These are phyloP conservation scores for Stemphylium vesicarium DNA, from an alignment of 2,329 filamentous ascomycete species.

Conservation along the genomic window DNA sequence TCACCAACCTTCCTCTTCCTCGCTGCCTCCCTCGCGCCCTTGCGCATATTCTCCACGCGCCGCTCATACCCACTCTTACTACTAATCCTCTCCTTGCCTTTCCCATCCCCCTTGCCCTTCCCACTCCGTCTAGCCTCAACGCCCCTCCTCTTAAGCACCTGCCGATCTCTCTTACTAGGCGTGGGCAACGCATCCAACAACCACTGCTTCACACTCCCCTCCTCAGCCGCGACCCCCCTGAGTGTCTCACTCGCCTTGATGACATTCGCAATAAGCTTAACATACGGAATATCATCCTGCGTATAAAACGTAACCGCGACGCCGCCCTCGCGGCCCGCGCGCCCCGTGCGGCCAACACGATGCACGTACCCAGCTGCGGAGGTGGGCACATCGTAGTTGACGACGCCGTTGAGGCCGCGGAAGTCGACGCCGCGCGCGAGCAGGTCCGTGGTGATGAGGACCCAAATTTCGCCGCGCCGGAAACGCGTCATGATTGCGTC, in stretches of 20 bases:
- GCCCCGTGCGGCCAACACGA: conserved; percentile 86
- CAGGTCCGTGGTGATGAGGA: conserved; percentile 94
- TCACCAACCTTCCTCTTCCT: conserved; percentile 30
- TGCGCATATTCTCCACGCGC: conserved; percentile 69
- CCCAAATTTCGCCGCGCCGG: conserved; percentile 91
- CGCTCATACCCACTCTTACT: conserved; percentile 80
- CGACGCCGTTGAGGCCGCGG: conserved; percentile 90
- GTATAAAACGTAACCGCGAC: conserved; percentile 95
- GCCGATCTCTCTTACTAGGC: conserved; percentile 81
- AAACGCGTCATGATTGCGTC: conserved; percentile 87
- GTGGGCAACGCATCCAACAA: conserved; percentile 85
- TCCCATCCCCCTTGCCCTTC: conserved; percentile 27
- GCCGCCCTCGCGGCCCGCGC: conserved; percentile 85
- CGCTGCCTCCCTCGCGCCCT: conserved; percentile 55
- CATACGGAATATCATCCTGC: conserved; percentile 87
- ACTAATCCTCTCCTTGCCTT: conserved; percentile 68
- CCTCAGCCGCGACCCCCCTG: conserved; percentile 49
- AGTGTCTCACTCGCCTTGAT: conserved; percentile 83
- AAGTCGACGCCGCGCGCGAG: conserved; percentile 94
- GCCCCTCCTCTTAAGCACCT: conserved; percentile 80
- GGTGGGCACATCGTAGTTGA: conserved; percentile 97
- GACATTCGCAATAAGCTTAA: conserved; percentile 92
- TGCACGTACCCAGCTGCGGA: conserved; percentile 91
- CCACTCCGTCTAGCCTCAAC: conserved; percentile 71
- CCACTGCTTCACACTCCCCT: conserved; percentile 68